Evolutionary conservation across 176 grass and related monocot genomes (phyloP).

Genomic region (Zizania latifolia): DNA sequence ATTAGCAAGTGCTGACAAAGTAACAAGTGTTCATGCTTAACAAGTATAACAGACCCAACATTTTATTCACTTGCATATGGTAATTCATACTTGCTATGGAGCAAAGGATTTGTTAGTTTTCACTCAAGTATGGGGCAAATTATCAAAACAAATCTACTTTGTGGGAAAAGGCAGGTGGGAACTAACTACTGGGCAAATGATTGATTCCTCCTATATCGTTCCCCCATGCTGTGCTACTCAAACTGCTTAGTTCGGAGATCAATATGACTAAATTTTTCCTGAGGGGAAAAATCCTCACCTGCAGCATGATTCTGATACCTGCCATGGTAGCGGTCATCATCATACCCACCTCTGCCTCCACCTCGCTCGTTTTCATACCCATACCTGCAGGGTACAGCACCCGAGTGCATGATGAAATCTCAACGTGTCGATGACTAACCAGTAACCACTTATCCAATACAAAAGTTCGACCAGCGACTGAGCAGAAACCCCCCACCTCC

Average conservation of each 20-base stretch:
- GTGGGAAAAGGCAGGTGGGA: neutral
- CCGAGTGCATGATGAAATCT: neutral
- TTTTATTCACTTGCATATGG: neutral
- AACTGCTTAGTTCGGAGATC: no score
- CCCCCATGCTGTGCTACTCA: no score
- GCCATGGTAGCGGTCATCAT: conserved; percentile 64
- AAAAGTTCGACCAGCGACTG: neutral
- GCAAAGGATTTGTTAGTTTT: no score
- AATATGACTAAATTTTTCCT: neutral
- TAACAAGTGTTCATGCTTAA: neutral
- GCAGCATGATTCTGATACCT: conserved; percentile 47
- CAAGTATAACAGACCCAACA: neutral
- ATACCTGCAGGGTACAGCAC: conserved; percentile 29
- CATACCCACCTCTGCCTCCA: conserved; percentile 68
- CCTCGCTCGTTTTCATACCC: conserved; percentile 67
- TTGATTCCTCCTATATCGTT: no score
- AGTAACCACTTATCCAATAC: neutral
- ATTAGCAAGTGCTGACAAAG: neutral
- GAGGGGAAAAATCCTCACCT: conserved; percentile 21
- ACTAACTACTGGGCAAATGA: neutral
- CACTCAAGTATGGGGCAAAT: neutral
- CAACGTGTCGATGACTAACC: neutral
- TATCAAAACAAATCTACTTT: neutral
- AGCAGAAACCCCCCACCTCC: conserved; percentile 17
- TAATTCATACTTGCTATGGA: neutral